Conservation (phyloP, 1,284 basidiomycete genomes). For the Porogramme epimiltina region DNA sequence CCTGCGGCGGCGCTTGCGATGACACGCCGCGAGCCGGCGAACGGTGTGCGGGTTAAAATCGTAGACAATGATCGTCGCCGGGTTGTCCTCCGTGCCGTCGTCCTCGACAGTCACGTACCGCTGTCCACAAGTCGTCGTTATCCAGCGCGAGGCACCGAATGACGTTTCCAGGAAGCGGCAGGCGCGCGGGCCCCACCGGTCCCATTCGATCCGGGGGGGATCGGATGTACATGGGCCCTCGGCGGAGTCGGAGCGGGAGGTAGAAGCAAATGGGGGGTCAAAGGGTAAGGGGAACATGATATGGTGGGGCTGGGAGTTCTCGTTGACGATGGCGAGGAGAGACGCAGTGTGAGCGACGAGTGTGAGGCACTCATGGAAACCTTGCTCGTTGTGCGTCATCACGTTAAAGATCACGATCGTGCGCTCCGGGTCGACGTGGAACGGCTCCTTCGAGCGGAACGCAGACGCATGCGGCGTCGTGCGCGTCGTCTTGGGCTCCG, state of each 20-base stretch:
- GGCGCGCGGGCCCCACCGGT: constrained; percentile 21
- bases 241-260: not conserved
- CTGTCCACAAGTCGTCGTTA: constrained; percentile 30
- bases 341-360: constrained; percentile 24
- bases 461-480: constrained; percentile 5
- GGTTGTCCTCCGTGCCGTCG: constrained; percentile 13
- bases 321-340: constrained; percentile 16
- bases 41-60: constrained; percentile 28
- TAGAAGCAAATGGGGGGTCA: not conserved
- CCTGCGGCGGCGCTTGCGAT: constrained; percentile 15
- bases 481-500: constrained; percentile 24
- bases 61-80: constrained; percentile 21
- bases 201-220: constrained; percentile 16
- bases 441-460: constrained; percentile 17
- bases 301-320: not conserved
- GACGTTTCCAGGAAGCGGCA: constrained; percentile 25
- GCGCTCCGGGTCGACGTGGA: constrained; percentile 18
- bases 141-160: constrained; percentile 25
- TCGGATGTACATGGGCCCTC: not conserved
- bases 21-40: constrained; percentile 14
- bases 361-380: constrained; percentile 23
- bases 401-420: constrained; percentile 27
- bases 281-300: not conserved
- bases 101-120: constrained; percentile 25
- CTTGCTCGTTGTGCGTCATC: constrained; percentile 21